These are phyloP conservation scores for Monosporascus sp. DNA, from an alignment of 2,329 filamentous ascomycete genomes.

Conservation along the genomic window DNA sequence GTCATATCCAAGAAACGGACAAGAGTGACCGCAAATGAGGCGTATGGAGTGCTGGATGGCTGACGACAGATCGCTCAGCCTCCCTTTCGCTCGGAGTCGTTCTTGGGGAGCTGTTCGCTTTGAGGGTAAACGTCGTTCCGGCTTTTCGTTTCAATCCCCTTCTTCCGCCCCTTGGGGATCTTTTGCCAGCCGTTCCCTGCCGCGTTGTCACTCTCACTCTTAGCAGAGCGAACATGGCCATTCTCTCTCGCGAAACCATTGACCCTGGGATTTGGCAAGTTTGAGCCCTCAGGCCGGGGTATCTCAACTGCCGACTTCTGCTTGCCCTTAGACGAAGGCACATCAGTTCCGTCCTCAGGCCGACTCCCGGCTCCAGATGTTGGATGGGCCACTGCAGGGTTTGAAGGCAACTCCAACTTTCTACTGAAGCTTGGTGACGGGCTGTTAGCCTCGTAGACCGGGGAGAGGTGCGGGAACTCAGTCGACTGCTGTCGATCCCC, in stretches of 20 bases:
- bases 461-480: constrained; percentile 57
- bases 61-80: constrained; percentile 38
- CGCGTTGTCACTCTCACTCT: constrained; percentile 45
- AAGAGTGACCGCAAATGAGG: constrained; percentile 6
- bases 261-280: constrained; percentile 24
- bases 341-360: constrained; percentile 15
- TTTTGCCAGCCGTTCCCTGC: constrained; percentile 53
- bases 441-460: constrained; percentile 68
- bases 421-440: constrained; percentile 61
- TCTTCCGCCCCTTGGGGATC: constrained; percentile 48
- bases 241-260: constrained; percentile 41
- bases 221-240: constrained; percentile 48
- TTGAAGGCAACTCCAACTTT: constrained; percentile 40
- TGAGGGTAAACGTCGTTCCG: constrained; percentile 35
- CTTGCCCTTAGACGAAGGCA: constrained; percentile 17
- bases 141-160: constrained; percentile 44
- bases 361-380: constrained; percentile 7
- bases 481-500: constrained; percentile 36
- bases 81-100: constrained; percentile 58
- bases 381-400: constrained; percentile 13
- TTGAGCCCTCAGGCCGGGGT: constrained; percentile 14
- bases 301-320: constrained; percentile 22
- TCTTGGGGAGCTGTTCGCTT: constrained; percentile 51
- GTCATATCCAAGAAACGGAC: constrained; percentile 23
- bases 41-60: not conserved